Conservation (phyloP, 169 alveolate species). For the Cryptosporidium ubiquitum region DNA sequence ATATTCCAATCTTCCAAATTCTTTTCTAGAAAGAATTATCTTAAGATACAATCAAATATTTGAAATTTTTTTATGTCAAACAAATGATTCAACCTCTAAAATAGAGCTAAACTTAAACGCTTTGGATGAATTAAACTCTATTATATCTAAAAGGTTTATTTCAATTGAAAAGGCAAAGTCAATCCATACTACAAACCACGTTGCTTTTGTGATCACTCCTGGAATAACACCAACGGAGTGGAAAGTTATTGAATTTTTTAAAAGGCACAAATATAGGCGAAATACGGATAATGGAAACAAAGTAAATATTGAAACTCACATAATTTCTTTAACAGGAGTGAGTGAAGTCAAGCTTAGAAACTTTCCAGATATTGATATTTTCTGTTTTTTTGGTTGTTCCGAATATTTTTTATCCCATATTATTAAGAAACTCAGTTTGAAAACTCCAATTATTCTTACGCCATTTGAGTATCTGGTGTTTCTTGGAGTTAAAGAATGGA, state of each 20-base stretch:
- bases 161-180: conserved; percentile 42
- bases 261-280: neutral
- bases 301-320: conserved; percentile 31
- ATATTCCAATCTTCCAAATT: neutral
- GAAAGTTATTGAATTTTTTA: conserved; percentile 10
- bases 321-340: conserved; percentile 29
- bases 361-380: conserved; percentile 53
- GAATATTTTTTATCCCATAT: conserved; percentile 32
- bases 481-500: conserved; percentile 64
- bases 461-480: conserved; percentile 47
- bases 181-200: neutral
- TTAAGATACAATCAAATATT: conserved; percentile 32
- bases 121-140: neutral
- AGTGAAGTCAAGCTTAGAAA: conserved; percentile 59
- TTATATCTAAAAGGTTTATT: conserved; percentile 36
- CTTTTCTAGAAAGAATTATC: conserved; percentile 23
- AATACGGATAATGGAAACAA: conserved; percentile 7
- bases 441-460: conserved; percentile 32
- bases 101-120: neutral
- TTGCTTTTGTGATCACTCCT: conserved; percentile 49
- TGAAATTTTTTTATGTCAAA: neutral
- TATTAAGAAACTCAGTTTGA: neutral
- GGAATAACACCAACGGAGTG: conserved; percentile 26
- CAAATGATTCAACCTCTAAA: neutral
- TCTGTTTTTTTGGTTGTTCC: conserved; percentile 56